Conservation (phyloP, 495 filamentous ascomycete genomes). For the Hypoxylon subgilvum region DNA sequence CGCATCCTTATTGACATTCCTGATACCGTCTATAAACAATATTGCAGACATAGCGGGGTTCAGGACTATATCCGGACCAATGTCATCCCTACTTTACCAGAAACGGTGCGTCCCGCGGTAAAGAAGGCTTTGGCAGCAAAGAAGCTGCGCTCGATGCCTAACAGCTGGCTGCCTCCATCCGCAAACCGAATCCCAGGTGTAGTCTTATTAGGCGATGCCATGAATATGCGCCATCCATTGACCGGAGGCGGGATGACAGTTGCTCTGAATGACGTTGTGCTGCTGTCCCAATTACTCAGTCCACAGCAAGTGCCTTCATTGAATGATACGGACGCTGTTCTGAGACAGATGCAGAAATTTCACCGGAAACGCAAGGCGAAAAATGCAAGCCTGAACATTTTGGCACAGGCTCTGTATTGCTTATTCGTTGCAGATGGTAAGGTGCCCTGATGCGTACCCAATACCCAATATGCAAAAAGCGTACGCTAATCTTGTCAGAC, state of each 20-base stretch:
- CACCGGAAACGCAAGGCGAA: neutral
- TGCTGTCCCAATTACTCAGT: constrained; percentile 69
- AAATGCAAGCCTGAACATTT: neutral
- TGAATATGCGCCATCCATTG: constrained; percentile 90
- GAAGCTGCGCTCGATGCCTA: constrained; percentile 68
- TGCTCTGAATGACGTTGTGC: constrained; percentile 77
- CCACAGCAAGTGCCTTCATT: constrained; percentile 67
- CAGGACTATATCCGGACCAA: constrained; percentile 68
- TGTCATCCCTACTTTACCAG: constrained; percentile 66
- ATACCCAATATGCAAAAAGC: neutral
- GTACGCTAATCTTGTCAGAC: neutral
- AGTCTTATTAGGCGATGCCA: constrained; percentile 75
- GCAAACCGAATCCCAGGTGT: constrained; percentile 64
- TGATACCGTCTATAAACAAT: constrained; percentile 55
- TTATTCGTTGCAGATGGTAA: neutral
- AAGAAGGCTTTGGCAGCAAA: constrained; percentile 66
- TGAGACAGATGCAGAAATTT: neutral
- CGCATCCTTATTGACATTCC: constrained; percentile 70
- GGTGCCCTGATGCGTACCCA: neutral
- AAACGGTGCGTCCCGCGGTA: constrained; percentile 65
- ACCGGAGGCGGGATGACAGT: constrained; percentile 90
- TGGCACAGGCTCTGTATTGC: neutral
- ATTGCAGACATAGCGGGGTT: constrained; percentile 64
- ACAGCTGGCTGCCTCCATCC: constrained; percentile 69
- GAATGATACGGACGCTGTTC: constrained; percentile 43